A percentile compares a stretch with the other conserved stretches of the same genome.
Evolutionary conservation across 345 rosid species (phyloP).

Genomic region (Litchi chinensis): DNA sequence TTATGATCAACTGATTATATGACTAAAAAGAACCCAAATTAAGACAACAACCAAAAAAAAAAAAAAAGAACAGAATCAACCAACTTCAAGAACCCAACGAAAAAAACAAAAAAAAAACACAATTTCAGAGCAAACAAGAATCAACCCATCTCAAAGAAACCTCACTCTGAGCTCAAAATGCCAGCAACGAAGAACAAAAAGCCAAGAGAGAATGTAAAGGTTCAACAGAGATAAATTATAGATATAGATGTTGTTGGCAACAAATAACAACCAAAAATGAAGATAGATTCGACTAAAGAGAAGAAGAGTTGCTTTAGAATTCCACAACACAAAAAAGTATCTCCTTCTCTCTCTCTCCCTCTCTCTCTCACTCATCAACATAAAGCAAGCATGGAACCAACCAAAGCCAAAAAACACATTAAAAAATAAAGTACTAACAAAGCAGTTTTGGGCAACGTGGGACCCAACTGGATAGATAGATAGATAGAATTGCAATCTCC

Average conservation of each 20-base stretch:
- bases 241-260: slow-evolving; percentile 8
- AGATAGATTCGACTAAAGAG: slow-evolving; percentile 35
- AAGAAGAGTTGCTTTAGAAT: slow-evolving; percentile 29
- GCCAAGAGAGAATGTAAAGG: neutral
- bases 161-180: slow-evolving; percentile 16
- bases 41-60: too few species aligned
- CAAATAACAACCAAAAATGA: neutral
- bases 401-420: neutral
- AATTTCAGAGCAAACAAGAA: neutral
- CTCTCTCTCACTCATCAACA: slow-evolving; percentile 13
- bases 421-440: slow-evolving; percentile 1
- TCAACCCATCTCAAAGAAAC: slow-evolving; percentile 33
- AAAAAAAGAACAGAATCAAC: neutral
- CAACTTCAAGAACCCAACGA: slow-evolving; percentile 13
- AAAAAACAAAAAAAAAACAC: neutral
- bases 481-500: slow-evolving; percentile 9
- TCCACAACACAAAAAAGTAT: slow-evolving; percentile 22
- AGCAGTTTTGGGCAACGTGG: slow-evolving; percentile 21
- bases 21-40: neutral
- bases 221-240: slow-evolving; percentile 3
- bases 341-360: neutral
- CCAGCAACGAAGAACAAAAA: slow-evolving; percentile 12
- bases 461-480: slow-evolving; percentile 31
- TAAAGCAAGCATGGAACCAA: slow-evolving; percentile 14
- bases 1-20: too few species aligned